Conservation (phyloP, 1,284 basidiomycete genomes). For the Cronartium quercuum region DNA sequence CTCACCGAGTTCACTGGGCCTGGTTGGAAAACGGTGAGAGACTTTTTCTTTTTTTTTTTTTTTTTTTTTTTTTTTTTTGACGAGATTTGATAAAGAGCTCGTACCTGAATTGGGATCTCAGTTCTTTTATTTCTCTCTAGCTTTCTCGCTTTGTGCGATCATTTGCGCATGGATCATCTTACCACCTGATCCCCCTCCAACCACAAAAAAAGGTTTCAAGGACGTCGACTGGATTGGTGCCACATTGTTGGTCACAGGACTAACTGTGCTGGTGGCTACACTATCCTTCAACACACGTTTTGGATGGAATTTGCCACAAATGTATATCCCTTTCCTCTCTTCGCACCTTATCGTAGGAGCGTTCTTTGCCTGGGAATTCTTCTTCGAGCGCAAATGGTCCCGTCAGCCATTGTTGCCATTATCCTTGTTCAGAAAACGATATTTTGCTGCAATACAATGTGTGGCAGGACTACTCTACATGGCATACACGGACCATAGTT, state of each 20-base stretch:
- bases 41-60: background rate
- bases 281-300: slow-evolving; percentile 11
- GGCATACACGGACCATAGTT: slow-evolving; percentile 26
- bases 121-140: slow-evolving; percentile 32
- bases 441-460: slow-evolving; percentile 9
- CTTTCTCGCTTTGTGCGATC: background rate
- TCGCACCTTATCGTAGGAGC: background rate
- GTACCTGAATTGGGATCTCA: background rate
- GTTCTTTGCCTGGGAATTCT: slow-evolving; percentile 21
- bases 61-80: too few relatives aligned
- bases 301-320: slow-evolving; percentile 8
- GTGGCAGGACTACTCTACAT: slow-evolving; percentile 26
- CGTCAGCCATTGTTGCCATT: slow-evolving; percentile 17
- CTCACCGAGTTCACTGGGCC: slow-evolving; percentile 20
- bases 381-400: background rate
- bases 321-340: slow-evolving; percentile 5
- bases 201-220: background rate
- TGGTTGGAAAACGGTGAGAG: slow-evolving; percentile 27
- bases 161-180: slow-evolving; percentile 4
- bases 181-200: background rate
- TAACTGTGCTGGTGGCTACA: slow-evolving; percentile 4
- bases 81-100: too few relatives aligned
- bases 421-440: slow-evolving; percentile 13
- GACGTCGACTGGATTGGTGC: slow-evolving; percentile 24
- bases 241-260: slow-evolving; percentile 8